phyloP scores from a whole-genome alignment of 2,329 filamentous ascomycete genomes.

The Falciphora oryzae region DNA sequence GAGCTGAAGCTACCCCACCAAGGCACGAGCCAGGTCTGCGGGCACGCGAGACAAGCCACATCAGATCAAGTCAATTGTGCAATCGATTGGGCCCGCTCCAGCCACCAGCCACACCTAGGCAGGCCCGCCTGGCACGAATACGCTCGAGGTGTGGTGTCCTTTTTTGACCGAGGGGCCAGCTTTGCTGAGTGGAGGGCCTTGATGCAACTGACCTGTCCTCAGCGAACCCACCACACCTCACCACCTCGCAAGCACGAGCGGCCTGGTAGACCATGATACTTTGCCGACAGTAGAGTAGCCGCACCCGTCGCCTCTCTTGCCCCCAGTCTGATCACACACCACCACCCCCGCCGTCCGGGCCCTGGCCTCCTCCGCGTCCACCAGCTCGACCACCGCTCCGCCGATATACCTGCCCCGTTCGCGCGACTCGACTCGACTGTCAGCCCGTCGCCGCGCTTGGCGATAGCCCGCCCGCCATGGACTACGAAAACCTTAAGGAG shows the following conservation, averaged over 20 bases:
- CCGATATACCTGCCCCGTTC: not conserved
- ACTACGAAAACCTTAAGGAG: slow-evolving; percentile 90
- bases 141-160: slow-evolving; percentile 11
- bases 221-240: not conserved
- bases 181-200: not conserved
- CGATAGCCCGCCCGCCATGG: slow-evolving; percentile 50
- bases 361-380: not conserved
- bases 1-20: not conserved
- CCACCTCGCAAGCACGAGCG: not conserved
- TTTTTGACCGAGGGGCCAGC: slow-evolving; percentile 10
- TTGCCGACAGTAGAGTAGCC: not conserved
- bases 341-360: not conserved
- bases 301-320: not conserved
- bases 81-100: not conserved
- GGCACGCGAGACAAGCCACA: not conserved
- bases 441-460: slow-evolving; percentile 1
- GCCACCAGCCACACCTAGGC: slow-evolving; percentile 4
- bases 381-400: not conserved
- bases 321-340: not conserved
- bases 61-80: not conserved
- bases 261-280: slow-evolving; percentile 5
- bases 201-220: slow-evolving; percentile 3
- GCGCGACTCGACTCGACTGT: not conserved
- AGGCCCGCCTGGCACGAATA: slow-evolving; percentile 1
- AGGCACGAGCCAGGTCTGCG: not conserved